Evolutionary conservation across 2,329 filamentous ascomycete species (phyloP).

Genomic region (Amylocarpus encephaloides): DNA sequence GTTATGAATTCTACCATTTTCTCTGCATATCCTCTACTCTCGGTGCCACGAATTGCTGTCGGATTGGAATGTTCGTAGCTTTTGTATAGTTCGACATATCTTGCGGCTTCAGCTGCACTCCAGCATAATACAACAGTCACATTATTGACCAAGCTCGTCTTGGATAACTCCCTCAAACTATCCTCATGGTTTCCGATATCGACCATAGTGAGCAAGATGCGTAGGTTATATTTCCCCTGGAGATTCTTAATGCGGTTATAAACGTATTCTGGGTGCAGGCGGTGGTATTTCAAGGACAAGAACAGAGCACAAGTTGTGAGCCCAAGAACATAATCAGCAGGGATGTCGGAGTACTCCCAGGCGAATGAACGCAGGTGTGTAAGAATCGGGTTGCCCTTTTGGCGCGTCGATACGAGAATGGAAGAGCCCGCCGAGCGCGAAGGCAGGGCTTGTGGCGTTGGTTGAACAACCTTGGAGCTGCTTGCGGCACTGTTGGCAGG

Average conservation of each 20-base stretch:
- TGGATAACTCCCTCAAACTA: conserved; percentile 79
- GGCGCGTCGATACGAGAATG: conserved; percentile 83
- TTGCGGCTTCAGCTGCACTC: conserved; percentile 86
- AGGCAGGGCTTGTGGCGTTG: conserved; percentile 78
- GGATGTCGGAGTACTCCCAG: conserved; percentile 98
- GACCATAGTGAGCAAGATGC: conserved; percentile 83
- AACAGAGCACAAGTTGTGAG: conserved; percentile 86
- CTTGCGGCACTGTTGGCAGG: conserved; percentile 24
- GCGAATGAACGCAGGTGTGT: conserved; percentile 73
- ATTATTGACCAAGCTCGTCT: conserved; percentile 88
- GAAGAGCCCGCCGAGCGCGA: conserved; percentile 59
- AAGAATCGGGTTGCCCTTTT: conserved; percentile 92
- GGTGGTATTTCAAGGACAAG: conserved; percentile 92
- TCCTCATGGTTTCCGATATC: conserved; percentile 96
- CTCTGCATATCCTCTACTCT: conserved; percentile 77
- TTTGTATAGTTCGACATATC: conserved; percentile 94
- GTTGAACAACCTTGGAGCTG: conserved; percentile 65
- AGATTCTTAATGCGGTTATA: conserved; percentile 85
- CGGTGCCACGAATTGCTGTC: conserved; percentile 75
- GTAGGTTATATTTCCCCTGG: conserved; percentile 78
- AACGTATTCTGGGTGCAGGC: conserved; percentile 94
- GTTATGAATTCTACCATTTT: conserved; percentile 90
- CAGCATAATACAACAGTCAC: conserved; percentile 89
- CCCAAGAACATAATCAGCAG: conserved; percentile 86
- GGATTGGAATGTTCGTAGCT: conserved; percentile 81